Evolutionary conservation across 129 eudicot species (phyloP).

Genomic region (Erigeron canadensis): DNA sequence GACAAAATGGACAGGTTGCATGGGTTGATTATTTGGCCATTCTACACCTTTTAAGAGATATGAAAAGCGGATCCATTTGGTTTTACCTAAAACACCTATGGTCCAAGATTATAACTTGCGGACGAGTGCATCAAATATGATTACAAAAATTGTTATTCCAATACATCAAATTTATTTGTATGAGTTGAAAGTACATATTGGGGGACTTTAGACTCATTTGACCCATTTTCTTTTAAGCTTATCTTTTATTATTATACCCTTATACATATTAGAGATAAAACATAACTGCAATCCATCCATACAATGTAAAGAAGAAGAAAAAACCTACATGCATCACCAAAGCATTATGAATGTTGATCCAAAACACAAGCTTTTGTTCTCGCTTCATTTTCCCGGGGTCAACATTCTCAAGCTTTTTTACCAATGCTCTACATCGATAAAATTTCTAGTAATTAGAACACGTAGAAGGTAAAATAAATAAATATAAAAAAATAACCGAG

Average conservation of each 20-base stretch:
- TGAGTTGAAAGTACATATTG: neutral
- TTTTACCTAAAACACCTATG: neutral
- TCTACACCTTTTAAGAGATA: neutral
- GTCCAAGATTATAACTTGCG: neutral
- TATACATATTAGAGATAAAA: neutral
- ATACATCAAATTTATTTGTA: neutral
- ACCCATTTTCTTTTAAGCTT: neutral
- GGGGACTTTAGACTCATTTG: neutral
- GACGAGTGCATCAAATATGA: neutral
- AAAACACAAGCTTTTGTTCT: conserved; percentile 81
- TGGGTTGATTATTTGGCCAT: neutral
- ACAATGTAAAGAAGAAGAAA: neutral
- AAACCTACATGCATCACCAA: conserved; percentile 86
- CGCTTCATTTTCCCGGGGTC: conserved; percentile 83
- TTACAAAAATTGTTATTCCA: neutral
- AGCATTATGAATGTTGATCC: conserved; percentile 89
- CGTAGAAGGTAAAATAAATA: neutral
- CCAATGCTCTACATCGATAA: conserved; percentile 52
- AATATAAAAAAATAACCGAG: neutral
- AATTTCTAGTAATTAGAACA: neutral
- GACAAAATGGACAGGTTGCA: neutral
- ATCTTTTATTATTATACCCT: neutral
- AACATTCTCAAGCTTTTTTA: conserved; percentile 72
- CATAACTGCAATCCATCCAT: neutral
- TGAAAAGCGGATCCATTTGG: neutral